These are phyloP conservation scores for Coemansia sp. DNA, from an alignment of 192 early-diverging fungal species.

Conservation along the genomic window DNA sequence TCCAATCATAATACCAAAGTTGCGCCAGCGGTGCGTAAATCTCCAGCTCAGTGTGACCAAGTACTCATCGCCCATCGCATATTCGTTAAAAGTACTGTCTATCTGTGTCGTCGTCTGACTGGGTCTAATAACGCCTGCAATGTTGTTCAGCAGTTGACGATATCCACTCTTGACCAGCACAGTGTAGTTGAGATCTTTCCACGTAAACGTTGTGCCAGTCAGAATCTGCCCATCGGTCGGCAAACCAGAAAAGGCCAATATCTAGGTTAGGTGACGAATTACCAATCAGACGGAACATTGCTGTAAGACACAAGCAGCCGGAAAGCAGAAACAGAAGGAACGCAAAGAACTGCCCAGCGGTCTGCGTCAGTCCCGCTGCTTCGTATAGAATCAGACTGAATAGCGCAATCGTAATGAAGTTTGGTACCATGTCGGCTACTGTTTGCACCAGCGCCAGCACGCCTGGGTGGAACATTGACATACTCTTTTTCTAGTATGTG, in stretches of 20 bases:
- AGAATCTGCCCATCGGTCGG: conserved; percentile 49
- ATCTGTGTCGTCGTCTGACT: conserved; percentile 77
- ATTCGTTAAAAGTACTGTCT: conserved; percentile 53
- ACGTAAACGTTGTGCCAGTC: conserved; percentile 59
- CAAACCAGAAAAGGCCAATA: conserved; percentile 33
- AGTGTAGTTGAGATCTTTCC: conserved; percentile 67
- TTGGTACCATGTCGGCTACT: conserved; percentile 49
- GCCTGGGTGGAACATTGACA: conserved; percentile 56
- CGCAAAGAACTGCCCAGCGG: conserved; percentile 56
- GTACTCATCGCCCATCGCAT: conserved; percentile 47
- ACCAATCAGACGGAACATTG: too few relatives aligned
- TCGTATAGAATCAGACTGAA: conserved; percentile 63
- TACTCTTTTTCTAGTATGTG: conserved; percentile 72
- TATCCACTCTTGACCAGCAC: conserved; percentile 65
- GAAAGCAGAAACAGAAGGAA: conserved; percentile 62
- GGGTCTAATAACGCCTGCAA: conserved; percentile 64
- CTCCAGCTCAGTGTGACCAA: conserved; percentile 49
- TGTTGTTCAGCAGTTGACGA: conserved; percentile 65
- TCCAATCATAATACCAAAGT: conserved; percentile 61
- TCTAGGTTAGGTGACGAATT: conserved; percentile 59
- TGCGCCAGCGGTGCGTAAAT: conserved; percentile 62
- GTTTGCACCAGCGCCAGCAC: conserved; percentile 33
- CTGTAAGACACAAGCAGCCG: too few relatives aligned
- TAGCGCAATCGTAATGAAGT: conserved; percentile 54
- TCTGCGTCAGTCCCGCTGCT: conserved; percentile 55